Evolutionary conservation across 805 yeast species (phyloP), one percentile per base, ranked within the genome.

Genomic region (Wickerhamiella musiphila): DNA sequence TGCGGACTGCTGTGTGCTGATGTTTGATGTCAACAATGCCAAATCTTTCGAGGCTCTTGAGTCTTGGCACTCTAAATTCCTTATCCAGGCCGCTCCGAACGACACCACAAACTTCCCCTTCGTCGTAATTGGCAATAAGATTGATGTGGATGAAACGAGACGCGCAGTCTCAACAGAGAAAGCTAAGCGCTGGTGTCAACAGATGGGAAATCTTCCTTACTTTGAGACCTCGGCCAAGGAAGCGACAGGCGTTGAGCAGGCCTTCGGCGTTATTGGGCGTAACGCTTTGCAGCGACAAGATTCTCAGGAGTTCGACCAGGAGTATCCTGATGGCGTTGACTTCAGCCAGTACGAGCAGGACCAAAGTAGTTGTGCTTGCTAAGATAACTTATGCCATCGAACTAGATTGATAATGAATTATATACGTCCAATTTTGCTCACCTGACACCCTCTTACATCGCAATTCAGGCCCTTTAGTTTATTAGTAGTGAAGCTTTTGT

Each of bases 141-240:
- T 90, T 32, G 98, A 86, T 54, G 81, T 81, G 23, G 96, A 86
- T 49, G 96, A 86, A 47, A 65, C 75, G 43, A 81, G 83, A 57
- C 72, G 93, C 44, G 73, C 72, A 28, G 78, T 75, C 52, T 58
- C 71, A 49, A 45, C 62, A 23, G 70, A 70, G 48, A 61, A 66
- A 41, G 79, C 76, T 7, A 70, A 68, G 45, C 69, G 70, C 28
- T 64, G 68, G 53, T 70, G 77, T 34, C 68, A 65, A 35, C 65
- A 68, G 30, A 56, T 67, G 41, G 77, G 92, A 57, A 81, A 83
- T 41, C 63, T 83, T 39, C 96, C 98, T 3, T 73, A 84, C 38
- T 86, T 90, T 50, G 94, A 86, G 56, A 86, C 98, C n/a, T 74
- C 90, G 63, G 98, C 98, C 13, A 90, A 86, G 60, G 94, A 83